phyloP scores from a whole-genome alignment of 1,284 basidiomycete genomes.

The Waitea zeae region DNA sequence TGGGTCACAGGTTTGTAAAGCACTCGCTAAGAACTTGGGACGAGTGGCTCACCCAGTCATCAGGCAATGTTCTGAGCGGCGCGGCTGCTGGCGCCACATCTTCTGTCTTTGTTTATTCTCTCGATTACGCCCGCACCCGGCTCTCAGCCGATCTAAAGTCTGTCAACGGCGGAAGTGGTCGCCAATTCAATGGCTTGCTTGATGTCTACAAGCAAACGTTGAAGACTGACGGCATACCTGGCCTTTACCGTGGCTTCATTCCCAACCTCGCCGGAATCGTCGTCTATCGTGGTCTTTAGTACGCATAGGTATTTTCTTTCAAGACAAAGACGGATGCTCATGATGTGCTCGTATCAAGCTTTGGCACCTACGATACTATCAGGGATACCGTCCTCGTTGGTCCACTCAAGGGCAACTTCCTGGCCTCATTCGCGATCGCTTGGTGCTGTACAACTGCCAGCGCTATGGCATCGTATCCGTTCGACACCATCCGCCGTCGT shows the following conservation, averaged over 20 bases:
- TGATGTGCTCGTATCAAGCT: slow-evolving; percentile 11
- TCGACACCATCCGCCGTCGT: slow-evolving; percentile 47
- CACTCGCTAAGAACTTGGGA: background rate
- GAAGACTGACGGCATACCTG: slow-evolving; percentile 28
- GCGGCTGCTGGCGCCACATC: slow-evolving; percentile 29
- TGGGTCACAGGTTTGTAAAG: slow-evolving; percentile 26
- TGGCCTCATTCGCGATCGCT: slow-evolving; percentile 30
- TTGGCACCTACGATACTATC: slow-evolving; percentile 34
- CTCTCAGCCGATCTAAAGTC: slow-evolving; percentile 35
- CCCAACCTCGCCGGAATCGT: slow-evolving; percentile 45
- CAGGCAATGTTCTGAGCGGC: slow-evolving; percentile 24
- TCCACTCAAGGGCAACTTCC: slow-evolving; percentile 38
- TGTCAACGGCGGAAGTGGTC: slow-evolving; percentile 17
- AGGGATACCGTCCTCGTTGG: slow-evolving; percentile 36
- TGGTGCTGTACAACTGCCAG: slow-evolving; percentile 16
- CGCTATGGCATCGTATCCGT: slow-evolving; percentile 43
- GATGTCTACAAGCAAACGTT: slow-evolving; percentile 37
- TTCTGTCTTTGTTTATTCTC: slow-evolving; percentile 38
- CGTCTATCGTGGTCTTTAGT: slow-evolving; percentile 44
- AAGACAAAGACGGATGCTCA: no score
- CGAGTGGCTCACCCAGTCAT: background rate
- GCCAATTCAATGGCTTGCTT: slow-evolving; percentile 27
- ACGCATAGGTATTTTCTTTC: slow-evolving; percentile 8
- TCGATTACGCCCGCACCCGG: slow-evolving; percentile 45
- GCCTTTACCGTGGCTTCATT: slow-evolving; percentile 45